Evolutionary conservation across 225 moss, liverwort and hornwort species (phyloP).

Genomic region (Physcomitrium patens): DNA sequence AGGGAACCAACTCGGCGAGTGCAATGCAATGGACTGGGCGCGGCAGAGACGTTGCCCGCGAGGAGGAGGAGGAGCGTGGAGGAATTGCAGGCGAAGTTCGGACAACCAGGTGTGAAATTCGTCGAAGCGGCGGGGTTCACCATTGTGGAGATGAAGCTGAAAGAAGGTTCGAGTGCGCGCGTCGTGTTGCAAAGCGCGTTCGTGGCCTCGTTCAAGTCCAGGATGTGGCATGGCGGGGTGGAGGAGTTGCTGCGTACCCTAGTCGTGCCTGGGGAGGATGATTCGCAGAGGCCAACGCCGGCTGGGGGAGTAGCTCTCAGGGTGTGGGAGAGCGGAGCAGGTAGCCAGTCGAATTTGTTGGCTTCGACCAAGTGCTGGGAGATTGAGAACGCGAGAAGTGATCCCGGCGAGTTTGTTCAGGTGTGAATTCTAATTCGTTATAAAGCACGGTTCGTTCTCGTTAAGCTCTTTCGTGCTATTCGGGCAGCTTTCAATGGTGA

Average conservation of each 20-base stretch:
- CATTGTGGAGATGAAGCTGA: too few relatives aligned
- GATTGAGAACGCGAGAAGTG: slow-evolving; percentile 64
- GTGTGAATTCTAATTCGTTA: too few relatives aligned
- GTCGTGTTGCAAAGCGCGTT: slow-evolving; percentile 61
- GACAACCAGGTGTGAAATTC: too few relatives aligned
- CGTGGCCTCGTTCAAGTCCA: slow-evolving; percentile 68
- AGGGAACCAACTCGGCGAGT: too few relatives aligned
- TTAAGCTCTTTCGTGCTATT: too few relatives aligned
- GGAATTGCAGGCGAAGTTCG: too few relatives aligned
- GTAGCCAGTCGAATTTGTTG: slow-evolving; percentile 35
- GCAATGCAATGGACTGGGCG: too few relatives aligned
- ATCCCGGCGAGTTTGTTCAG: slow-evolving; percentile 44
- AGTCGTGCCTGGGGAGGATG: slow-evolving; percentile 36
- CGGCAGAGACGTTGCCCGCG: too few relatives aligned
- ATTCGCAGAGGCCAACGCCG: slow-evolving; percentile 25
- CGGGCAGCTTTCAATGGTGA: too few relatives aligned
- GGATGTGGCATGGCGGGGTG: slow-evolving; percentile 85
- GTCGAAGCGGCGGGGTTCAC: too few relatives aligned
- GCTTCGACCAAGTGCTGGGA: slow-evolving; percentile 53
- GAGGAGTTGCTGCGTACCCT: slow-evolving; percentile 72
- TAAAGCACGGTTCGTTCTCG: too few relatives aligned
- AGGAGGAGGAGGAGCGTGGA: too few relatives aligned
- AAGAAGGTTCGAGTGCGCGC: slow-evolving; percentile 14
- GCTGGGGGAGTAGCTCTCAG: slow-evolving; percentile 66
- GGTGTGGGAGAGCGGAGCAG: slow-evolving; percentile 48